Evolutionary conservation across 768 basidiomycete species (phyloP), one percentile per base, ranked within the genome.

Genomic region (Pleurotus djamor): DNA sequence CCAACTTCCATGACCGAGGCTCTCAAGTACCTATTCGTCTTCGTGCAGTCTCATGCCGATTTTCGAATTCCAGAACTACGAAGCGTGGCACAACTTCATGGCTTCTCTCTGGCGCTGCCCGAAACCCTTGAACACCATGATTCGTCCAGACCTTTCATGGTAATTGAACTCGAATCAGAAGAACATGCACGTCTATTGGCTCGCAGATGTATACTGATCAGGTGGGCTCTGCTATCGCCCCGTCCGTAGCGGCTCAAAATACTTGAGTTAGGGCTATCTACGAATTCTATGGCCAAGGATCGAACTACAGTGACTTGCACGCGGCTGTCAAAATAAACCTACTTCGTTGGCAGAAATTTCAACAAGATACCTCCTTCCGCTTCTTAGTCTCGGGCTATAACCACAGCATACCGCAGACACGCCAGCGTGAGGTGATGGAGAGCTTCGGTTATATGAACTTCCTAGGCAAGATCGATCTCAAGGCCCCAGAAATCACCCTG

Each of bases 401-500:
- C 62, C 91, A 88, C 65, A 84, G 85, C 8, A 86, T 94, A 12
- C 83, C 88, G 12, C 84, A 87, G 64, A 69, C 72, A 41, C 80
- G 88, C 13, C 90, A 92, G 64, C 79, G 74, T 60, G 74, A 82
- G 12, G 76, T 91, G 45, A 84, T 96, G 47, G 88, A 94, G 67
- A 80, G 80, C 63, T 98, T 99, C 70, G 72, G 80, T 2, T 97
- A 93, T 68, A 94, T 98, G 90, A 85, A 75, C 16, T 87, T 94
- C 62, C 71, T 79, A 59, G 95, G 95, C 10, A 83, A 83, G 64
- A 92, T 97, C 64, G 85, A 91, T 57, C 83, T 98, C 83, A 87
- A 86, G 61, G 77, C 78, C 47, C 91, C 96, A 0, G 85, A 94
- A 47, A 82, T 94, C 34, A 80, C 80, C 7, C 74, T 93, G 28